Percentiles rank a stretch among this genome's conserved stretches.
These are phyloP conservation scores for Suhomyces bribrorum DNA, from an alignment of 1,139 yeast genomes.

Conservation along the genomic window DNA sequence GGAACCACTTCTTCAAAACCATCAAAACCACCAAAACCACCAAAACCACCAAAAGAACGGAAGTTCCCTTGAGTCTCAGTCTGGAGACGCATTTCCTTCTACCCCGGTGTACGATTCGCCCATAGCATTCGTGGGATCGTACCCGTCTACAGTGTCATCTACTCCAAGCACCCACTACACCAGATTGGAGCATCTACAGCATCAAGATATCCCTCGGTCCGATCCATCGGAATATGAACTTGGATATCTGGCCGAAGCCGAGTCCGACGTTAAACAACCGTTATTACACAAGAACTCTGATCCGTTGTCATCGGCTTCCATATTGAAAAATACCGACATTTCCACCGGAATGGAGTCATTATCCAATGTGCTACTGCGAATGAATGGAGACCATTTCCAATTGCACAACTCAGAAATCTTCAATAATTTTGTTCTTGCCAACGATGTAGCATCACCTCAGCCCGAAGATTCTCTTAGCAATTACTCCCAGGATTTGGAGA, in stretches of 20 bases:
- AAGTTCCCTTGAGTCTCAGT: no score
- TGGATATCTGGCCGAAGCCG: no score
- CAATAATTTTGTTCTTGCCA: constrained; percentile 25
- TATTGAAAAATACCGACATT: constrained; percentile 14
- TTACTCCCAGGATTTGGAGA: constrained; percentile 21
- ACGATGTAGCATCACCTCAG: constrained; percentile 6
- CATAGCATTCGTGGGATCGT: neutral
- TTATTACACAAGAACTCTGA: no score
- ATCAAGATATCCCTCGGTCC: no score
- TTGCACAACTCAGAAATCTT: constrained; percentile 33
- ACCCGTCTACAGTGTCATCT: neutral
- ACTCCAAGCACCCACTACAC: neutral
- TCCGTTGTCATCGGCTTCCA: neutral
- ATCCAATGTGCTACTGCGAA: constrained; percentile 31
- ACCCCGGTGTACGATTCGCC: neutral
- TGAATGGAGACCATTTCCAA: constrained; percentile 28
- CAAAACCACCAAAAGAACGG: no score
- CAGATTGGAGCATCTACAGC: neutral
- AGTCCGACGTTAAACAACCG: no score
- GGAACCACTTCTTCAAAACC: no score
- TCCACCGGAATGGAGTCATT: constrained; percentile 31
- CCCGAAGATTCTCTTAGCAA: constrained; percentile 6
- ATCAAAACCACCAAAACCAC: no score
- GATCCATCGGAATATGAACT: no score
- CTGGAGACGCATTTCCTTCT: no score